Conservation (phyloP, 192 early-diverging fungal species). For the Coemansia brasiliensis region DNA sequence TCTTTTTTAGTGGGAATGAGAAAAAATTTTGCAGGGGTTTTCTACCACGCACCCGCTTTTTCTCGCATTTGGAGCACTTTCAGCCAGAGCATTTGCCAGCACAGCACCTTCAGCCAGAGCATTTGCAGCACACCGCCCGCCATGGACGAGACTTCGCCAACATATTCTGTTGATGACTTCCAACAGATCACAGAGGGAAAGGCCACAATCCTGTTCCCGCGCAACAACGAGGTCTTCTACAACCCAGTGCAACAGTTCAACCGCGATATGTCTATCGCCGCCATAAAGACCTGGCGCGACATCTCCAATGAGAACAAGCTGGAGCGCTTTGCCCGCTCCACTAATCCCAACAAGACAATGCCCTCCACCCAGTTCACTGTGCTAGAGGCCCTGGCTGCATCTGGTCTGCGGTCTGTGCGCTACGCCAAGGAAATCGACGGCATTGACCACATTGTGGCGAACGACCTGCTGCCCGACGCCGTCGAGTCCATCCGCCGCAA, state of each 20-base stretch:
- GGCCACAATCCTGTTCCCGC: conserved; percentile 83
- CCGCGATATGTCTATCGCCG: conserved; percentile 95
- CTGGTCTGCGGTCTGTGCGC: conserved; percentile 90
- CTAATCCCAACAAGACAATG: conserved; percentile 31
- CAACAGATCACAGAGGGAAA: conserved; percentile 72
- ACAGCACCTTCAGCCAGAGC: no score
- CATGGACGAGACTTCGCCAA: conserved; percentile 7
- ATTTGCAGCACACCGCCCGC: no score
- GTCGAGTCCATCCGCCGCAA: conserved; percentile 88
- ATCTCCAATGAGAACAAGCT: conserved; percentile 66
- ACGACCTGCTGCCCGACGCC: conserved; percentile 89
- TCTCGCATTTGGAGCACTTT: no score
- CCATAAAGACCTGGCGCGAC: conserved; percentile 89
- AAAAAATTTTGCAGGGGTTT: background rate
- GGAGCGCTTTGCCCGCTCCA: conserved; percentile 60
- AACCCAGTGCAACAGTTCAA: conserved; percentile 98
- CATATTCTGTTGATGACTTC: conserved; percentile 54
- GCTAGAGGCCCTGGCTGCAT: conserved; percentile 92
- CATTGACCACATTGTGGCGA: conserved; percentile 79
- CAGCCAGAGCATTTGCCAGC: no score
- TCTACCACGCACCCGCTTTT: no score
- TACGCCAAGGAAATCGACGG: conserved; percentile 93
- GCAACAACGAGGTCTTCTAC: conserved; percentile 94
- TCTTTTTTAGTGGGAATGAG: background rate
- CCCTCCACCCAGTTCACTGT: conserved; percentile 58